A percentile compares a stretch with the other conserved stretches of the same genome.
Evolutionary conservation across 2,329 filamentous ascomycete species (phyloP).

Genomic region (Colletotrichum sp.): DNA sequence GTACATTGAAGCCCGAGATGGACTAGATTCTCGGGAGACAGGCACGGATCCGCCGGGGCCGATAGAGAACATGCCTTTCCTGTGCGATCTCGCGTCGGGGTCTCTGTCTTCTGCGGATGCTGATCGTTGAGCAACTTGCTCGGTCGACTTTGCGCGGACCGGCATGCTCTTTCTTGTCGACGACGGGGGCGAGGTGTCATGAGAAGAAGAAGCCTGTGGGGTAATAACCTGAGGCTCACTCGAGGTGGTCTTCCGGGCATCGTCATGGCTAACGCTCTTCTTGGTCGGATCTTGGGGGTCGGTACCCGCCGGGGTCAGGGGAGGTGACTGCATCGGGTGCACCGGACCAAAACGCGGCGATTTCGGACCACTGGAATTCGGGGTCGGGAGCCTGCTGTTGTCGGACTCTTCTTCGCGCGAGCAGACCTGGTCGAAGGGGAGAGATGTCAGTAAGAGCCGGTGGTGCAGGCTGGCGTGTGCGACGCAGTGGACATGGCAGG

Average conservation of each 20-base stretch:
- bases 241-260: constrained; percentile 36
- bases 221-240: constrained; percentile 61
- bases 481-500: neutral
- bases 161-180: constrained; percentile 43
- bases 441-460: constrained; percentile 29
- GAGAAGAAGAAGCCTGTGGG: constrained; percentile 68
- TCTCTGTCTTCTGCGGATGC: constrained; percentile 43
- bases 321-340: constrained; percentile 82
- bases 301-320: constrained; percentile 85
- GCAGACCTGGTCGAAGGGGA: constrained; percentile 47
- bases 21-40: constrained; percentile 65
- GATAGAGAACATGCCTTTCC: constrained; percentile 59
- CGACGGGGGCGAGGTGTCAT: constrained; percentile 52
- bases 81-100: constrained; percentile 43
- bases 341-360: constrained; percentile 73
- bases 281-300: constrained; percentile 42
- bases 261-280: constrained; percentile 30
- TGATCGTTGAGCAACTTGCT: constrained; percentile 45
- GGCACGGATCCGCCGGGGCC: constrained; percentile 58
- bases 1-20: constrained; percentile 66
- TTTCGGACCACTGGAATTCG: constrained; percentile 66
- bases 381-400: constrained; percentile 68
- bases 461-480: constrained; percentile 12
- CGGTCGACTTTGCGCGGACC: constrained; percentile 48
- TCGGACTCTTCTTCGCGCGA: constrained; percentile 68